Conservation (phyloP, 2,329 filamentous ascomycete genomes). For the Penicillium fuscoglaucum region DNA sequence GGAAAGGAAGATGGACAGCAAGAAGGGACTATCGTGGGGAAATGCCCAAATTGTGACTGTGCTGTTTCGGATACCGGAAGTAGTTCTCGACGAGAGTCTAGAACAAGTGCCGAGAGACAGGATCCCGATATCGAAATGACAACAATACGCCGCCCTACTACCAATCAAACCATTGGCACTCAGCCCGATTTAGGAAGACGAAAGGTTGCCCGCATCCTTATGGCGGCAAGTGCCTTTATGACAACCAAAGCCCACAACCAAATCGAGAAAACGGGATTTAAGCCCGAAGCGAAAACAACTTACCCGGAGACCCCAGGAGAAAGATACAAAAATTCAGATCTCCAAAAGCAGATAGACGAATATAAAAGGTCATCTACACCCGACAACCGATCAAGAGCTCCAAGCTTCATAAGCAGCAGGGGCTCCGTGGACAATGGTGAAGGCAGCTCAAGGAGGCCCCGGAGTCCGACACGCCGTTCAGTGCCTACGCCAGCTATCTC, state of each 20-base stretch:
- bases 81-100: constrained; percentile 1
- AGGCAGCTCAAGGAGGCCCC: constrained; percentile 11
- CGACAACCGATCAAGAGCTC: constrained; percentile 15
- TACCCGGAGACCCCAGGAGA: constrained; percentile 61
- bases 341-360: constrained; percentile 34
- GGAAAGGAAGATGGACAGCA: constrained; percentile 15
- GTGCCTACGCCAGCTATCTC: constrained; percentile 8
- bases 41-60: constrained; percentile 2
- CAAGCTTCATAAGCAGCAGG: neutral
- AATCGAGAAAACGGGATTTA: constrained; percentile 54
- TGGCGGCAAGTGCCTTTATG: constrained; percentile 47
- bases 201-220: constrained; percentile 48
- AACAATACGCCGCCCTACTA: neutral
- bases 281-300: constrained; percentile 47
- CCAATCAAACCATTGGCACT: constrained; percentile 7
- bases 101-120: neutral
- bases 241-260: constrained; percentile 51
- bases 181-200: constrained; percentile 35
- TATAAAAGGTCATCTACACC: constrained; percentile 39
- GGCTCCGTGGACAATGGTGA: constrained; percentile 17
- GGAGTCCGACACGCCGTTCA: constrained; percentile 8
- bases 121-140: neutral
- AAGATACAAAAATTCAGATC: constrained; percentile 42
- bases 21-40: neutral
- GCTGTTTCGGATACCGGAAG: neutral